These are phyloP conservation scores for Cytospora chrysosperma DNA, from an alignment of 2,329 filamentous ascomycete species.

Conservation along the genomic window DNA sequence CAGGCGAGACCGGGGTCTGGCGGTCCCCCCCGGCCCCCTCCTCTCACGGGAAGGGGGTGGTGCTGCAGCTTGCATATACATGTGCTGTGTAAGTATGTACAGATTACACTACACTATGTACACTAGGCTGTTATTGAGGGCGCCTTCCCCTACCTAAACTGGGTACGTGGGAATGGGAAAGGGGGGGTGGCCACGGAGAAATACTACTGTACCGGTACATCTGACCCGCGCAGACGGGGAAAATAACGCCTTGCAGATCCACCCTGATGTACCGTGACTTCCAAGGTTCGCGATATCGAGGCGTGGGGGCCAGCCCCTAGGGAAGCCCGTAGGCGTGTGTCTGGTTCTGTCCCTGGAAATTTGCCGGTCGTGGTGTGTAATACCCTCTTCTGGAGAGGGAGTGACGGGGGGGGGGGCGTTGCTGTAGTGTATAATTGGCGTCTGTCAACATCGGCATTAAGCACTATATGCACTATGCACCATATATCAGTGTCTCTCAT, in stretches of 20 bases:
- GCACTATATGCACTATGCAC: neutral
- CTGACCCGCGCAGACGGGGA: constrained; percentile 15
- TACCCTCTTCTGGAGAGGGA: neutral
- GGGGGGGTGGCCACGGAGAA: neutral
- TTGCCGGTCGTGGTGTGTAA: constrained; percentile 3
- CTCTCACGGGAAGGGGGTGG: neutral
- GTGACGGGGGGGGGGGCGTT: neutral
- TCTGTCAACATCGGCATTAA: constrained; percentile 2
- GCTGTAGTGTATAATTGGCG: neutral
- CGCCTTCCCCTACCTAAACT: constrained; percentile 6
- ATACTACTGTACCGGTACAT: constrained; percentile 25
- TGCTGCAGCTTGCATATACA: neutral
- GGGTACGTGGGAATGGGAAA: constrained; percentile 5
- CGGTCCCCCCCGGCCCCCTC: neutral
- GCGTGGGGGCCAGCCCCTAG: constrained; percentile 25
- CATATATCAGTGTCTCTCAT: neutral
- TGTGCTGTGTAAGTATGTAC: no score
- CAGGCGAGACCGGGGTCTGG: neutral
- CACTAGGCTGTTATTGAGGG: neutral
- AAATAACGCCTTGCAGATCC: constrained; percentile 18
- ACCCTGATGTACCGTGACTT: constrained; percentile 22
- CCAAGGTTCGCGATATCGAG: neutral
- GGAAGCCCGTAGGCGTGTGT: neutral
- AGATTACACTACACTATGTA: no score
- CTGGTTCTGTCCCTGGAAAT: neutral